phyloP scores from a whole-genome alignment of 164 flowering plant species.

The Vitis amurensis region DNA sequence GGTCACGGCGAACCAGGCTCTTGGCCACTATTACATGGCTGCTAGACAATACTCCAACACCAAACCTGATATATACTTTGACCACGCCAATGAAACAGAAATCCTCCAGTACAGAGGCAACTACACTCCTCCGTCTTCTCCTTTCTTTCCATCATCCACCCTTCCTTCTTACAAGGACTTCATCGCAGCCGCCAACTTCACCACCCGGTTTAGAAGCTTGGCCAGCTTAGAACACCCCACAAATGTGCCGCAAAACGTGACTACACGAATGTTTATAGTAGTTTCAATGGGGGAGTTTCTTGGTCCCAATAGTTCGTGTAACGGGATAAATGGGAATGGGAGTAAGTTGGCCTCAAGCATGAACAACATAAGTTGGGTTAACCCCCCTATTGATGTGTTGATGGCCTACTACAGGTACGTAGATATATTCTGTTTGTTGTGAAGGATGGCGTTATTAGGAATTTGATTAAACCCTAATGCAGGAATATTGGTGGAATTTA shows the following conservation, averaged over 20 bases:
- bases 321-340: not conserved
- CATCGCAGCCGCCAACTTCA: constrained; percentile 1
- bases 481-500: too few relatives aligned
- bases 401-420: constrained; percentile 9
- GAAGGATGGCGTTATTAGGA: too few relatives aligned
- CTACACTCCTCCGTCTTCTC: not conserved
- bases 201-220: constrained; percentile 12
- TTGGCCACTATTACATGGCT: constrained; percentile 2
- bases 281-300: constrained; percentile 14
- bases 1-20: not conserved
- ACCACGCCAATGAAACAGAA: not conserved
- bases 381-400: not conserved
- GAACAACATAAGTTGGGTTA: constrained; percentile 11
- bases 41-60: not conserved
- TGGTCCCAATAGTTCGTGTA: constrained; percentile 13
- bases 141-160: not conserved
- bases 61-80: not conserved
- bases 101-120: constrained; percentile 1
- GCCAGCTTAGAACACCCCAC: constrained; percentile 22
- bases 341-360: constrained; percentile 13
- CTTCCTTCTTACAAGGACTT: constrained; percentile 14
- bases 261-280: constrained; percentile 8
- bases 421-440: too few relatives aligned
- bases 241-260: constrained; percentile 12
- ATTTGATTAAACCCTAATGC: too few relatives aligned